A percentile compares a stretch with the other conserved stretches of the same genome.
phyloP scores from a whole-genome alignment of 2,329 filamentous ascomycete genomes.

The Leptodontidium sp. region DNA sequence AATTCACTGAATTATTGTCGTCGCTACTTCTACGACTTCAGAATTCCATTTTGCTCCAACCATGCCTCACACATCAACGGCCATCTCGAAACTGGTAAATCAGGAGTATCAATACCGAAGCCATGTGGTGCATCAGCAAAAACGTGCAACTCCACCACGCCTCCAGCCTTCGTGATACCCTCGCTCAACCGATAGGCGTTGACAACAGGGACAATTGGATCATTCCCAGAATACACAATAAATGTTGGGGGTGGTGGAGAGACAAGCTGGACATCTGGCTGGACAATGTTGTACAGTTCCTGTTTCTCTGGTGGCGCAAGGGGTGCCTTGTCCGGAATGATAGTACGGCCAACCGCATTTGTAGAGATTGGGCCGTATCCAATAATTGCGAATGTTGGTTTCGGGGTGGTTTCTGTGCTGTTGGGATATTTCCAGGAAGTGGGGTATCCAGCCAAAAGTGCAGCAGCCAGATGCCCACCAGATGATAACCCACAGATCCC shows the following conservation, averaged over 20 bases:
- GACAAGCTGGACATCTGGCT: conserved; percentile 22
- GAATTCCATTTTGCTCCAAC: conserved; percentile 18
- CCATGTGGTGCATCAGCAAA: conserved; percentile 25
- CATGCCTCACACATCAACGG: conserved; percentile 22
- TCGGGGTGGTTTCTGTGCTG: conserved; percentile 5
- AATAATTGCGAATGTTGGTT: conserved; percentile 20
- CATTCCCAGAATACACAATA: conserved; percentile 23
- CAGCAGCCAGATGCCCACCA: conserved; percentile 22
- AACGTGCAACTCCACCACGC: conserved; percentile 22
- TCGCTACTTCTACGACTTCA: not conserved
- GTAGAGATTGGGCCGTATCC: conserved; percentile 23
- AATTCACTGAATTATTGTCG: not conserved
- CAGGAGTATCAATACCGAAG: conserved; percentile 19
- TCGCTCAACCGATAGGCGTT: conserved; percentile 18
- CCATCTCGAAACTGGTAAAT: conserved; percentile 19
- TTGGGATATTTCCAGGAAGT: conserved; percentile 7
- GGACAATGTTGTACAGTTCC: conserved; percentile 18
- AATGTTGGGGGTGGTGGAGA: conserved; percentile 11
- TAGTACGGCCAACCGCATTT: conserved; percentile 21
- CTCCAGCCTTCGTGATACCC: conserved; percentile 18
- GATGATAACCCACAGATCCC: conserved; percentile 19
- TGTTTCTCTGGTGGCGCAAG: conserved; percentile 19
- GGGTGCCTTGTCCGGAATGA: conserved; percentile 22
- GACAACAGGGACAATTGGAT: conserved; percentile 21
- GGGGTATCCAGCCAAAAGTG: conserved; percentile 16